Evolutionary conservation across 139 green algal genomes (phyloP).

Genomic region (Chlorella sp.): DNA sequence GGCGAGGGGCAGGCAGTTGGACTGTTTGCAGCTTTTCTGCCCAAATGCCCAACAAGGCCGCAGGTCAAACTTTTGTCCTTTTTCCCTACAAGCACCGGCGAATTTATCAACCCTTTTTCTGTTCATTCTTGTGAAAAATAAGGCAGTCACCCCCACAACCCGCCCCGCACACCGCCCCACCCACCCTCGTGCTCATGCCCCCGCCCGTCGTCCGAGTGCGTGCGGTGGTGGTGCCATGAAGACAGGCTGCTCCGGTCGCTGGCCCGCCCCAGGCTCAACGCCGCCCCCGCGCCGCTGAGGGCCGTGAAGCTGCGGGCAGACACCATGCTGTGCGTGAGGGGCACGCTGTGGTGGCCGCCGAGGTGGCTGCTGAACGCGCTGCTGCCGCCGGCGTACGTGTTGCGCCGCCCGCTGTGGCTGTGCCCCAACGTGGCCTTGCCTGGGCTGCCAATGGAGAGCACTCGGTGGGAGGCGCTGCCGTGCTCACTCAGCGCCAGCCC

Average conservation of each 20-base stretch:
- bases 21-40: too few species aligned
- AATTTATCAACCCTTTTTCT: too few species aligned
- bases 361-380: background rate
- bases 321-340: background rate
- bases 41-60: too few species aligned
- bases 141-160: too few species aligned
- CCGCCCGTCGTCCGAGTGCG: constrained; percentile 12
- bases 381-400: constrained; percentile 3
- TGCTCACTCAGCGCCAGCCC: background rate
- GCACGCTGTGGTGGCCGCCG: background rate
- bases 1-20: too few species aligned
- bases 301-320: constrained; percentile 17
- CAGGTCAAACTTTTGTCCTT: too few species aligned
- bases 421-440: background rate
- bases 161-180: background rate
- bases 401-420: background rate
- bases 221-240: constrained; percentile 11
- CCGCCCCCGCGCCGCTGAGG: background rate
- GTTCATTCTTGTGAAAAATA: too few species aligned
- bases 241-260: constrained; percentile 14
- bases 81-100: too few species aligned
- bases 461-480: constrained; percentile 4
- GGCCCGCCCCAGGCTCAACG: background rate
- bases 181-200: background rate
- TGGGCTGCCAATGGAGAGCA: constrained; percentile 4